phyloP scores from a whole-genome alignment of 495 filamentous ascomycete genomes.

The Lophium mytilinum region DNA sequence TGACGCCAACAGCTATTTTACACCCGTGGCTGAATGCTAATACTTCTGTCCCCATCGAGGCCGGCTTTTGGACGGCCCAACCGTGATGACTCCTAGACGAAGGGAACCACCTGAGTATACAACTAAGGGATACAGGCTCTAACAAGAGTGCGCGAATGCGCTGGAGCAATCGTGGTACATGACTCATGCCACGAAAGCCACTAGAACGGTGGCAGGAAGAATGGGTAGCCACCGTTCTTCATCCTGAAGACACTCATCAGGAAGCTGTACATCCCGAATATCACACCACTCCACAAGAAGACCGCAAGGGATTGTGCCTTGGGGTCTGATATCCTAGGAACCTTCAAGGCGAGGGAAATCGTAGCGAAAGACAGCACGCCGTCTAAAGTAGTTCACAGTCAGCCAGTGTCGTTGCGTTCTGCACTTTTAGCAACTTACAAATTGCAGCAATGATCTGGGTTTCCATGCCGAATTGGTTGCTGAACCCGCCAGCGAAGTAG shows the following conservation, averaged over 20 bases:
- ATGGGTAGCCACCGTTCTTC: conserved; percentile 94
- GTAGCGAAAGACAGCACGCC: conserved; percentile 86
- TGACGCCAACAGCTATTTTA: too few species aligned
- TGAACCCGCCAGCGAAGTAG: conserved; percentile 91
- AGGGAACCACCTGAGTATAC: too few species aligned
- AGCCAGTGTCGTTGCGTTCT: not conserved
- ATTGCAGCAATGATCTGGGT: conserved; percentile 93
- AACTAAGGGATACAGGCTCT: too few species aligned
- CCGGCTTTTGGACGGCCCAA: too few species aligned
- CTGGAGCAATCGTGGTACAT: too few species aligned
- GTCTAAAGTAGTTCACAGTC: conserved; percentile 45
- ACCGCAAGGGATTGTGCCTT: conserved; percentile 74
- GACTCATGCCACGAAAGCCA: not conserved
- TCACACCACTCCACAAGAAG: conserved; percentile 68
- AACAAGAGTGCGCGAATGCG: too few species aligned
- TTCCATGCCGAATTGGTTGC: conserved; percentile 91
- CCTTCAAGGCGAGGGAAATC: conserved; percentile 83
- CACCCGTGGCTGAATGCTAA: too few species aligned
- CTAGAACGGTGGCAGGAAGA: conserved; percentile 85
- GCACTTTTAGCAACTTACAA: conserved; percentile 54
- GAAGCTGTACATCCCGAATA: conserved; percentile 85
- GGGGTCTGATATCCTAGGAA: conserved; percentile 73
- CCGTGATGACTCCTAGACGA: too few species aligned
- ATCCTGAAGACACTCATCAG: conserved; percentile 85
- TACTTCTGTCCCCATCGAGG: too few species aligned